Evolutionary conservation across 306 rosid species (phyloP).

Genomic region (Echinosophora koreensis): DNA sequence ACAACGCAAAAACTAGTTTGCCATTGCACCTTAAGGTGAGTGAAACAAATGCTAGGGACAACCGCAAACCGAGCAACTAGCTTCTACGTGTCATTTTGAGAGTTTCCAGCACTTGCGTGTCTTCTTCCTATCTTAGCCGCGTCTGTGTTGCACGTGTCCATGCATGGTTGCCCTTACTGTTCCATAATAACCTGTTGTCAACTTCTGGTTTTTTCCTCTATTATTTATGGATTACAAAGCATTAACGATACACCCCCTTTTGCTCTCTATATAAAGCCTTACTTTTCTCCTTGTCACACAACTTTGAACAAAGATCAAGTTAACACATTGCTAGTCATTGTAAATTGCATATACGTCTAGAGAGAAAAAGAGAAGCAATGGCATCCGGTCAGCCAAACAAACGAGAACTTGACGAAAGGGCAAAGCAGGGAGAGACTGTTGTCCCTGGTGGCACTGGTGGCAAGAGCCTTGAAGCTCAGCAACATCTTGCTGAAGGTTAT

Average conservation of each 20-base stretch:
- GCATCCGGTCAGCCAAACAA: slow-evolving; percentile 54
- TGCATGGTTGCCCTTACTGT: slow-evolving; percentile 22
- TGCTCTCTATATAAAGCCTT: slow-evolving; percentile 41
- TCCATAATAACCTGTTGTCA: slow-evolving; percentile 45
- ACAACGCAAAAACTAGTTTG: no score
- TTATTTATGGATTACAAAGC: neutral
- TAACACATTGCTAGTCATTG: neutral
- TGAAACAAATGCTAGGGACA: neutral
- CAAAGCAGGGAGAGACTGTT: slow-evolving; percentile 78
- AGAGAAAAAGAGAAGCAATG: slow-evolving; percentile 45
- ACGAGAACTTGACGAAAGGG: slow-evolving; percentile 64
- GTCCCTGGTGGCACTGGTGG: slow-evolving; percentile 93
- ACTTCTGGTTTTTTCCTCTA: slow-evolving; percentile 26
- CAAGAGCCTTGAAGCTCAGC: slow-evolving; percentile 82
- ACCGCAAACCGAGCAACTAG: slow-evolving; percentile 18
- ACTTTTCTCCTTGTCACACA: neutral
- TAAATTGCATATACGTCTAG: neutral
- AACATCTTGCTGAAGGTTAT: slow-evolving; percentile 80
- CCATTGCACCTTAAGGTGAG: no score
- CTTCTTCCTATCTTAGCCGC: slow-evolving; percentile 26
- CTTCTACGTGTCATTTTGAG: slow-evolving; percentile 35
- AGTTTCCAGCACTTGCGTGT: slow-evolving; percentile 40
- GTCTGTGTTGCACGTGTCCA: slow-evolving; percentile 44
- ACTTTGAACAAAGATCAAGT: neutral
- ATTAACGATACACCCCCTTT: neutral